Evolutionary conservation across 495 filamentous ascomycete species (phyloP).

Genomic region (Tuber brumale): DNA sequence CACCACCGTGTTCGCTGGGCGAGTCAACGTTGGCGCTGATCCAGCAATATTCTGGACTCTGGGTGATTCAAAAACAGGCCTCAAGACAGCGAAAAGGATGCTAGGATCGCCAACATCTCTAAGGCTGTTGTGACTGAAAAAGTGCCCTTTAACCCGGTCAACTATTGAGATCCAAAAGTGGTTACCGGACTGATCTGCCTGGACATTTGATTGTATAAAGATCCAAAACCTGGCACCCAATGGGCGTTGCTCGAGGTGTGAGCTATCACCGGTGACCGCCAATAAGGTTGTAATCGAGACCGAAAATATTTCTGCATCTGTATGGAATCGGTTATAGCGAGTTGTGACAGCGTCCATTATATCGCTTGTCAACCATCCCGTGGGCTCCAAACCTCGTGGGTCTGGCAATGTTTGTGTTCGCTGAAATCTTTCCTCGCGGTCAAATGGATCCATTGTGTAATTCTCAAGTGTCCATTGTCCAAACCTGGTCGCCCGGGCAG

Average conservation of each 20-base stretch:
- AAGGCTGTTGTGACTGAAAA: neutral
- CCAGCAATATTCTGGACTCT: neutral
- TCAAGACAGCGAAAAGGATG: neutral
- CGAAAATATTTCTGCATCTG: neutral
- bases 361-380: neutral
- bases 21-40: neutral
- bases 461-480: neutral
- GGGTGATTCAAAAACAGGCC: neutral
- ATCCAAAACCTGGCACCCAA: conserved; percentile 12
- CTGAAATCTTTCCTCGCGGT: neutral
- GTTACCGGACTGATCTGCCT: neutral
- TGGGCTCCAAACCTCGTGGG: neutral
- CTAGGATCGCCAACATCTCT: neutral
- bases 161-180: conserved; percentile 5
- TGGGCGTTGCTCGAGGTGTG: neutral
- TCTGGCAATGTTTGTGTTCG: neutral
- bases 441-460: neutral
- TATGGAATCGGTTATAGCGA: neutral
- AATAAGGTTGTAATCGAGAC: neutral
- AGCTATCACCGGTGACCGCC: neutral
- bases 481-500: neutral
- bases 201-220: conserved; percentile 11
- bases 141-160: conserved; percentile 3
- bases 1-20: neutral
- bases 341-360: neutral